Evolutionary conservation across 1,284 basidiomycete species (phyloP), one percentile per base, ranked within the genome.

Genomic region (Boletus hoseneyae): DNA sequence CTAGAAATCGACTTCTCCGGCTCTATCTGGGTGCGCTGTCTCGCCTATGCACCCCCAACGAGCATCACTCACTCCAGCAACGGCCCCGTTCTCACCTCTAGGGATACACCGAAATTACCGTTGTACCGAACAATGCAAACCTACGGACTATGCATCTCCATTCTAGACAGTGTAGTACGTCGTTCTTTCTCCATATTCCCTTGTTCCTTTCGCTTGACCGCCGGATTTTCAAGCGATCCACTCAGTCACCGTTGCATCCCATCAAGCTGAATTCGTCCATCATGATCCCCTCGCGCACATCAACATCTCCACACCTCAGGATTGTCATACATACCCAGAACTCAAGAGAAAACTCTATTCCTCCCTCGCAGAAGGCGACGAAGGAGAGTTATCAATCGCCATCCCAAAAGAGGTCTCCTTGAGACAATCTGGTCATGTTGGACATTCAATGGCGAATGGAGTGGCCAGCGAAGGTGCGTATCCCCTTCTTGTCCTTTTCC

Each of bases 291-390:
- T 93, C 25, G 76, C 83, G 21, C 84, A 82, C 49, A 76, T 92
- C 56, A 77, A 75, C 38, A 77, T 89, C 50, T 81, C 76, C 23
- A 85, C 90, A 52, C 76, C 88, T 4, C 79, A 84, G 55, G 93
- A 97, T 62, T 87, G 91, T 50, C 91, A 94, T 62, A 80, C 83
- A 37, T 94, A 97, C 70, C 91, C 93, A 7, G 96, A 97, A 66
- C 78, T 97, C 54, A 98, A 97, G 76, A 82, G 96, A 47, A 90
- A 87, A 71, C 70, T 97, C 29, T 99, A 93, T 73, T 84, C 92
- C 0, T 90, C 94, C 0, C 76, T 93, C 38, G 84, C 91, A 50
- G 95, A 98, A 60, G 82, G 85, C 39, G 92, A 94, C 54, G 90
- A 97, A 65, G 96, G 97, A 53, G 97, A 98, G 69, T 70, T 99